Conservation (phyloP, 1,139 yeast species). For the Pichia terricola region DNA sequence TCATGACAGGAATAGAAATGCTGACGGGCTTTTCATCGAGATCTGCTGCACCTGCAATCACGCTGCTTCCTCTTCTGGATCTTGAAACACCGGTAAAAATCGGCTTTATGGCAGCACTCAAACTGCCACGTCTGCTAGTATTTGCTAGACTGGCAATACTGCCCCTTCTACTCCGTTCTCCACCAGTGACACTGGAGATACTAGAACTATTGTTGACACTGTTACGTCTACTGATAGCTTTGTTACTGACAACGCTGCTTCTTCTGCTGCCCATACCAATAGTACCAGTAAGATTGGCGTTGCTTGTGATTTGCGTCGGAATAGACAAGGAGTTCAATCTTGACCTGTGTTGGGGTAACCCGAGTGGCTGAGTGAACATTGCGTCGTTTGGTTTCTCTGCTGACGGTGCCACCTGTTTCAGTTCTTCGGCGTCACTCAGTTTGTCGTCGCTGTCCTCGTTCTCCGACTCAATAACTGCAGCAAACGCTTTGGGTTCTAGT, state of each 20-base stretch:
- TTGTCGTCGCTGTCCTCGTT: neutral
- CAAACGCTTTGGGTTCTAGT: no score
- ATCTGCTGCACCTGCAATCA: neutral
- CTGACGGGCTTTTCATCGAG: constrained; percentile 3
- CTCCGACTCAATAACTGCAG: no score
- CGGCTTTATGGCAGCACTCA: neutral
- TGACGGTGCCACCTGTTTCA: neutral
- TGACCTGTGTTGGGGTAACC: neutral
- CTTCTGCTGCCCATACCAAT: constrained; percentile 1
- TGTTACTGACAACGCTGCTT: constrained; percentile 3
- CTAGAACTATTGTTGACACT: neutral
- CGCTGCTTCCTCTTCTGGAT: neutral
- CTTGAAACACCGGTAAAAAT: neutral
- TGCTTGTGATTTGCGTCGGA: constrained; percentile 6
- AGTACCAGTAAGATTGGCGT: neutral
- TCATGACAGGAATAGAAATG: constrained; percentile 4
- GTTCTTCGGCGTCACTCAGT: constrained; percentile 4
- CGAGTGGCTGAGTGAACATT: constrained; percentile 4
- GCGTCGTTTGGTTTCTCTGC: neutral
- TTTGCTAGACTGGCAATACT: neutral
- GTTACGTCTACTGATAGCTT: constrained; percentile 1
- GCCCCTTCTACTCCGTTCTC: constrained; percentile 3
- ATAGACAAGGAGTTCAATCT: constrained; percentile 11
- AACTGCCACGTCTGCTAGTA: neutral
- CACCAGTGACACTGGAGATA: neutral